These are phyloP conservation scores for Trichophyton simii DNA, from an alignment of 2,329 filamentous ascomycete species.

Conservation along the genomic window DNA sequence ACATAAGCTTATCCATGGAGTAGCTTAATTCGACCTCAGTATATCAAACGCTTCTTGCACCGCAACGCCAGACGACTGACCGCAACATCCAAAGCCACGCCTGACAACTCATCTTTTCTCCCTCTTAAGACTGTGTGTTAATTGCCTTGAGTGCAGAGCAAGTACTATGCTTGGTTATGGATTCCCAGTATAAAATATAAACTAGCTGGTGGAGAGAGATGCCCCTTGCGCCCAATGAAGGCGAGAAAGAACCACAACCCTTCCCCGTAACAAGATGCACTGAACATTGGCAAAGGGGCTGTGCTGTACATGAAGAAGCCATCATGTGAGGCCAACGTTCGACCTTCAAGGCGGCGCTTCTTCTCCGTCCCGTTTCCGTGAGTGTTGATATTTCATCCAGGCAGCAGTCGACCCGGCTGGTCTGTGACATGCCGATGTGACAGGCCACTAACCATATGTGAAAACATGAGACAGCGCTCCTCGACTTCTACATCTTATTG, in stretches of 20 bases:
- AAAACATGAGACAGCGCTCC: neutral
- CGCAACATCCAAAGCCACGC: neutral
- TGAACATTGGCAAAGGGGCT: neutral
- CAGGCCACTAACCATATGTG: neutral
- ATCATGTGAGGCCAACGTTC: neutral
- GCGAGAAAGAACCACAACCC: neutral
- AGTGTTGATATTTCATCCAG: neutral
- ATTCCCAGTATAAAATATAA: neutral
- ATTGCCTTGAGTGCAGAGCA: neutral
- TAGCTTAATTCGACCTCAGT: conserved; percentile 4
- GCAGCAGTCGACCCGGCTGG: neutral
- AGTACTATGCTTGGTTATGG: neutral
- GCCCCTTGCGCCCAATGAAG: neutral
- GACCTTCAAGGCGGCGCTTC: neutral
- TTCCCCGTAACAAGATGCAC: neutral
- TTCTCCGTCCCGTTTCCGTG: neutral
- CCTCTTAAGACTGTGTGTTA: neutral
- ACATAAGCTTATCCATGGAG: conserved; percentile 1
- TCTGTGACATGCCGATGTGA: neutral
- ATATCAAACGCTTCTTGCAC: neutral
- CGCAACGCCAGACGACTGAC: neutral
- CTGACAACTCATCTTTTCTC: neutral
- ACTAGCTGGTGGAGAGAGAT: neutral
- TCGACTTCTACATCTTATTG: too few species aligned
- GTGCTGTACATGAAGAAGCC: neutral